Evolutionary conservation across 2,329 filamentous ascomycete species (phyloP), one percentile per base, ranked within the genome.

Genomic region (Colletotrichum sp.): DNA sequence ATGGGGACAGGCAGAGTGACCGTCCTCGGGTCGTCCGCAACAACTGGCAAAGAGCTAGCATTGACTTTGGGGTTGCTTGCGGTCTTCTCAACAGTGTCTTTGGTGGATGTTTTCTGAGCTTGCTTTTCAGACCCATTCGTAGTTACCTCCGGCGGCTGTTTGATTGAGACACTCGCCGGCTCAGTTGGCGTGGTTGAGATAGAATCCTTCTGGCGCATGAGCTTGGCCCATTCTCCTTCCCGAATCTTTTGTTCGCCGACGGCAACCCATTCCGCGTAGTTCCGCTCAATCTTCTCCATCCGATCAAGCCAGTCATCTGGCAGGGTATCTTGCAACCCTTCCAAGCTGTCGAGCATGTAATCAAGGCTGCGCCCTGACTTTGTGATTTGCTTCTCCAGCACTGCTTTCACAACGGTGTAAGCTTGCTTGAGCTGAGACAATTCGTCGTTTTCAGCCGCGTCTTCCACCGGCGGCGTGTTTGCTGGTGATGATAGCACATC

Each of bases 241-340:
- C 93, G 88, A n/a, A 96, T 90, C 80, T 91, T 93, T 75, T 90
- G 90, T 81, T 98, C 95, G 36, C 95, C 96, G 64, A 93, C 90
- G 64, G 94, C 93, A 59, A 93, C 92, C 97, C 97, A 99, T 28
- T 93, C 90, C 9, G 92, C 91, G 84, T 96, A 98, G 34, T 93
- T 91, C 13, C 90, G 88, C 83, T 99, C 97, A 6, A 98, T 88
- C 1, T 86, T 85, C 83, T 99, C 97, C 86, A 99, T 93, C 6
- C 93, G 90, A 80, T 98, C 95, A 72, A 99, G 92, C 97, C 96
- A 99, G 32, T 87, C 83, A 55, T 98, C 94, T 0, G 97, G 97
- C 12, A 99, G 87, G 0, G 94, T 95, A 81, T 99, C 97, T 59
- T 94, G 89, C 71, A 93, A 89, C 3, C 95, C 96, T 84, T 99